These are phyloP conservation scores for Ogataea corticis DNA, from an alignment of 805 yeast genomes.

Conservation along the genomic window DNA sequence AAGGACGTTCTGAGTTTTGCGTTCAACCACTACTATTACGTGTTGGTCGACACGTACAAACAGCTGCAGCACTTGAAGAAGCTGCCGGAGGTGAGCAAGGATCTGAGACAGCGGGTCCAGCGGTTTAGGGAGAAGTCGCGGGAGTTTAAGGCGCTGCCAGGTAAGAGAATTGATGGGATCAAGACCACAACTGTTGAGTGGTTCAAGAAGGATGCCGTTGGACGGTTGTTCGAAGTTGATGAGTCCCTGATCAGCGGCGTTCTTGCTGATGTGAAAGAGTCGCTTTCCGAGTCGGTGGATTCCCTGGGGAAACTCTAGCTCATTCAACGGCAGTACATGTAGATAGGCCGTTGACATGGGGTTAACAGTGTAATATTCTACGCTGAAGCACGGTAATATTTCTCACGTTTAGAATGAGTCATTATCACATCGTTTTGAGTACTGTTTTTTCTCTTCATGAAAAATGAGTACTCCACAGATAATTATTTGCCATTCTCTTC, in stretches of 20 bases:
- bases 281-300: constrained; percentile 17
- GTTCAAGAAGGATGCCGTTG: constrained; percentile 21
- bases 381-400: too few relatives aligned
- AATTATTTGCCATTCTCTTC: too few relatives aligned
- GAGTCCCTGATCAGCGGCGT: constrained; percentile 11
- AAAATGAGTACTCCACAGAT: too few relatives aligned
- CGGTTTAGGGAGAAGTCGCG: constrained; percentile 16
- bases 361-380: too few relatives aligned
- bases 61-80: constrained; percentile 17
- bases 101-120: constrained; percentile 8
- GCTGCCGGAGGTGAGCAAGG: background rate
- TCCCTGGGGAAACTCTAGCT: constrained; percentile 15
- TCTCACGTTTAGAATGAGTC: too few relatives aligned
- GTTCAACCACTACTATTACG: constrained; percentile 26
- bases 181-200: constrained; percentile 14
- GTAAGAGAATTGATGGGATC: constrained; percentile 11
- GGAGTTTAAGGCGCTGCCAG: constrained; percentile 18
- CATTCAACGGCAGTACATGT: too few relatives aligned
- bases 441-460: too few relatives aligned
- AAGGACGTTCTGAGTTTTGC: constrained; percentile 17
- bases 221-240: constrained; percentile 22
- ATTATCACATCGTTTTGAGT: too few relatives aligned
- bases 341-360: too few relatives aligned
- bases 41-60: constrained; percentile 24
- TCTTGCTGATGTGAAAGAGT: constrained; percentile 13